Base-by-base conservation (phyloP, 2,329 filamentous ascomycete species). In the Mycocentrospora acerina region DNA sequence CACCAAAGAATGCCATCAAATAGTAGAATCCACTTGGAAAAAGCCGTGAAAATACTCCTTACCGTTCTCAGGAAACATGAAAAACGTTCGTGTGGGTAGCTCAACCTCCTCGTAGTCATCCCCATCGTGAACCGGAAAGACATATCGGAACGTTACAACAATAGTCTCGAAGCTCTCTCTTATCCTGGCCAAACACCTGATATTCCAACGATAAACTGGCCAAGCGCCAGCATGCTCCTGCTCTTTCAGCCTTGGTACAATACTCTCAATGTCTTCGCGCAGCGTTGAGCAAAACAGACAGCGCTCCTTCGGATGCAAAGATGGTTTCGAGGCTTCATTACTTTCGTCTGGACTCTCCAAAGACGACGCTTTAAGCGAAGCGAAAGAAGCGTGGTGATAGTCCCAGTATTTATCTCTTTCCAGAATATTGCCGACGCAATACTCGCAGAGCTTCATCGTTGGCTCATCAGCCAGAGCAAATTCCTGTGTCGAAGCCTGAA, bases 201-300 rank as follows among this genome's bases (percentile, higher is more conserved):
- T 42, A 18, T 34, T 55, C 55, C 55, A 58, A 31, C 48, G 43
- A 37, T 50, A 50, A 7, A 52, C 26, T 1, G 54, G 48, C 39
- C 42, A 44, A 14, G 29, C 24, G 2, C 14, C 35, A 12, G 28
- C 37, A 27, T 42, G 30, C 13, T 31, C 33, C 8, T 27, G 32
- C 27, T 45, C 25, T 28, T 36, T 29, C 26, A 51, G 32, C 19
- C 33, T 29, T 12, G 40, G 44, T 22, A 42, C 44, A 16, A 47
- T 15, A 5, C 22, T 29, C 14, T 37, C 42, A 16, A 48, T 36
- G 27, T 55, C 50, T 18, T 46, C 12, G 3, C 31, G 33, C 4
- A 53, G 35, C 3, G 42, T 41, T 9, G 24, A 44, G 27, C 52
- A 55, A 22, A 53, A 55, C 9, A 51, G 14, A 26, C 52, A 54